A percentile compares a stretch with the other conserved stretches of the same genome.
These are phyloP conservation scores for Leishmania lainsoni DNA, from an alignment of 208 protist species.

Conservation along the genomic window DNA sequence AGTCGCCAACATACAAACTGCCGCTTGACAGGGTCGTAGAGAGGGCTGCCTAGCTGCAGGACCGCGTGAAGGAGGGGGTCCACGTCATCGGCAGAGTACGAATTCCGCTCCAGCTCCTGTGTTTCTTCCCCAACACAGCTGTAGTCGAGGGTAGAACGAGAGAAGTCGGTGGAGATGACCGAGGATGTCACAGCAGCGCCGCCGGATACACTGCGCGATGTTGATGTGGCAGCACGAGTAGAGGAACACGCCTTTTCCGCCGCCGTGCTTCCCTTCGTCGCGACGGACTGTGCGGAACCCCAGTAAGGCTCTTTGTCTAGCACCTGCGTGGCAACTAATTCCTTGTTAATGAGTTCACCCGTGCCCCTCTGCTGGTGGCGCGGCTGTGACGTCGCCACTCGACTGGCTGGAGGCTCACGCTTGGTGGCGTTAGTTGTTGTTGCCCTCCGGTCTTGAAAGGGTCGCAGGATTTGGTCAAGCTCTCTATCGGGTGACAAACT, in stretches of 20 bases:
- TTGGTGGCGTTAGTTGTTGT: background rate
- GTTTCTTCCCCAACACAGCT: constrained; percentile 17
- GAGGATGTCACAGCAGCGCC: constrained; percentile 7
- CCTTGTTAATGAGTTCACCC: background rate
- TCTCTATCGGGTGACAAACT: constrained; percentile 77
- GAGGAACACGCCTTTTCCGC: background rate
- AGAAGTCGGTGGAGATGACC: background rate
- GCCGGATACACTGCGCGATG: constrained; percentile 15
- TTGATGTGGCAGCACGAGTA: constrained; percentile 23
- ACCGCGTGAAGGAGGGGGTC: constrained; percentile 22
- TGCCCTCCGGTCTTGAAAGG: constrained; percentile 15
- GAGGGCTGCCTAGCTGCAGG: constrained; percentile 73
- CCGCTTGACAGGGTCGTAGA: constrained; percentile 72
- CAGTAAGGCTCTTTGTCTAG: background rate
- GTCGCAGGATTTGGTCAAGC: constrained; percentile 74
- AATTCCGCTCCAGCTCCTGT: constrained; percentile 8
- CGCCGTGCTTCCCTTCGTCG: background rate
- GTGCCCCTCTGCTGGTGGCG: background rate
- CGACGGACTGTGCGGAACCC: too few relatives aligned
- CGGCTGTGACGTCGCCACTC: background rate
- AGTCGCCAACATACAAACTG: constrained; percentile 71
- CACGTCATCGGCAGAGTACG: constrained; percentile 15
- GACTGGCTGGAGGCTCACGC: constrained; percentile 1
- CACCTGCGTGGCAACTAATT: background rate
- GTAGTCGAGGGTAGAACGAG: background rate